These are phyloP conservation scores for Pseudopyrenochaeta lycopersici DNA, from an alignment of 2,329 filamentous ascomycete genomes.

Conservation along the genomic window DNA sequence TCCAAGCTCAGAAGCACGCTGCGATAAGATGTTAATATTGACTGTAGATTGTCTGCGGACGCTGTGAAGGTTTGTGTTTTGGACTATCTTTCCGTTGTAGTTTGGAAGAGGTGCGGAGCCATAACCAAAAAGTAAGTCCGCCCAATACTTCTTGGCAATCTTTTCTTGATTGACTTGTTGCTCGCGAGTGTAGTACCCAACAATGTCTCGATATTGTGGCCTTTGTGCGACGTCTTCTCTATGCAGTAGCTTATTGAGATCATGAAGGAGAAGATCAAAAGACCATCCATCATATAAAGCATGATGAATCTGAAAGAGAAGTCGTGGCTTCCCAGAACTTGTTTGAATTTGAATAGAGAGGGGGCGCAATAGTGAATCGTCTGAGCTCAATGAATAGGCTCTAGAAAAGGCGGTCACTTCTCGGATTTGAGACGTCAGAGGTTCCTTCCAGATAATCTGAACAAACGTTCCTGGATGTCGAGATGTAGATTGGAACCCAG, in stretches of 20 bases:
- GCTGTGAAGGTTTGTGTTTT: slow-evolving; percentile 6
- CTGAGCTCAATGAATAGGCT: slow-evolving; percentile 46
- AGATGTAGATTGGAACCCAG: slow-evolving; percentile 69
- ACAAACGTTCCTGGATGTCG: slow-evolving; percentile 60
- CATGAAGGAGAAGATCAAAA: slow-evolving; percentile 75
- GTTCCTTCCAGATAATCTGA: slow-evolving; percentile 70
- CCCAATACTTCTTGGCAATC: slow-evolving; percentile 69
- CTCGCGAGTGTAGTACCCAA: slow-evolving; percentile 56
- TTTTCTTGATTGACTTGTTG: background rate
- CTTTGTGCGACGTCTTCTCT: slow-evolving; percentile 47
- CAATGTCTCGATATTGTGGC: slow-evolving; percentile 70
- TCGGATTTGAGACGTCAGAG: slow-evolving; percentile 58
- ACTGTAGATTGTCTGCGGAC: slow-evolving; percentile 33
- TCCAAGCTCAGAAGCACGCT: slow-evolving; percentile 39
- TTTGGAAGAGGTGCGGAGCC: slow-evolving; percentile 67
- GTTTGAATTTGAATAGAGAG: slow-evolving; percentile 66
- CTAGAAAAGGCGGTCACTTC: slow-evolving; percentile 53
- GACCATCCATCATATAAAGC: slow-evolving; percentile 95
- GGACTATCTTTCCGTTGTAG: slow-evolving; percentile 55
- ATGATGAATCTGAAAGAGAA: slow-evolving; percentile 74
- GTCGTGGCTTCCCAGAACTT: slow-evolving; percentile 16
- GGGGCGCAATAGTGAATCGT: slow-evolving; percentile 63
- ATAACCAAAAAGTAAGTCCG: slow-evolving; percentile 67
- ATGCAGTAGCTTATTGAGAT: slow-evolving; percentile 66
- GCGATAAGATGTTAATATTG: slow-evolving; percentile 15